Conservation (phyloP, 2,329 filamentous ascomycete genomes). For the Fusarium oxysporum region DNA sequence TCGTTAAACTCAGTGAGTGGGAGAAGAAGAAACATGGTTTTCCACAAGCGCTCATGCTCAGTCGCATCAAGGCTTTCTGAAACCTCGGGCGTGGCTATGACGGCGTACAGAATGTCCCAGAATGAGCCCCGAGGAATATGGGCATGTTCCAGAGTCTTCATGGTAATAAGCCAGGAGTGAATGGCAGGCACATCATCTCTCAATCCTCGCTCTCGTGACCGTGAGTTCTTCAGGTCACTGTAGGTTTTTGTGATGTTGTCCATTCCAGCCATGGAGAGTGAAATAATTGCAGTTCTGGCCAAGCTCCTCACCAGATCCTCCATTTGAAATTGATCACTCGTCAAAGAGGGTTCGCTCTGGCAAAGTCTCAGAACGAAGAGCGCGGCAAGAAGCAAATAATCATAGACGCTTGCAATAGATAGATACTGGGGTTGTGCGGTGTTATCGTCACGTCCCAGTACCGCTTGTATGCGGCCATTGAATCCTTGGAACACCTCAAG, state of each 20-base stretch:
- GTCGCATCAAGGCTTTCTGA: constrained; percentile 56
- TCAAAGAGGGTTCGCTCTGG: constrained; percentile 48
- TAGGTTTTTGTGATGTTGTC: constrained; percentile 60
- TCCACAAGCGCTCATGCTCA: constrained; percentile 68
- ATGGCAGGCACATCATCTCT: constrained; percentile 57
- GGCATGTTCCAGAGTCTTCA: constrained; percentile 64
- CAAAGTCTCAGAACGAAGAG: constrained; percentile 58
- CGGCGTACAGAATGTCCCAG: constrained; percentile 67
- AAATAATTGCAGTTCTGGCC: constrained; percentile 52
- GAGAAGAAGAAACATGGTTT: constrained; percentile 68
- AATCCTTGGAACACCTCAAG: constrained; percentile 59
- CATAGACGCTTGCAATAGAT: constrained; percentile 44
- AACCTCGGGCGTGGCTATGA: constrained; percentile 53
- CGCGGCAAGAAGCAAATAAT: constrained; percentile 49
- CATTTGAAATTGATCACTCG: constrained; percentile 55
- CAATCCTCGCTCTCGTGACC: constrained; percentile 64
- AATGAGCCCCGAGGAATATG: constrained; percentile 66
- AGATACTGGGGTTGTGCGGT: constrained; percentile 2
- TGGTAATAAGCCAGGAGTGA: constrained; percentile 69
- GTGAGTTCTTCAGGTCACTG: constrained; percentile 57
- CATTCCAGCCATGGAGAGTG: constrained; percentile 58
- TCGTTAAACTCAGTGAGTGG: constrained; percentile 71
- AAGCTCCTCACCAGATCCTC: constrained; percentile 62
- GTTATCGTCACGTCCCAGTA: constrained; percentile 15
- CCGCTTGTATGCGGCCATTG: constrained; percentile 45